Conservation (phyloP, 192 early-diverging fungal genomes). For the Coemansia sp. region DNA sequence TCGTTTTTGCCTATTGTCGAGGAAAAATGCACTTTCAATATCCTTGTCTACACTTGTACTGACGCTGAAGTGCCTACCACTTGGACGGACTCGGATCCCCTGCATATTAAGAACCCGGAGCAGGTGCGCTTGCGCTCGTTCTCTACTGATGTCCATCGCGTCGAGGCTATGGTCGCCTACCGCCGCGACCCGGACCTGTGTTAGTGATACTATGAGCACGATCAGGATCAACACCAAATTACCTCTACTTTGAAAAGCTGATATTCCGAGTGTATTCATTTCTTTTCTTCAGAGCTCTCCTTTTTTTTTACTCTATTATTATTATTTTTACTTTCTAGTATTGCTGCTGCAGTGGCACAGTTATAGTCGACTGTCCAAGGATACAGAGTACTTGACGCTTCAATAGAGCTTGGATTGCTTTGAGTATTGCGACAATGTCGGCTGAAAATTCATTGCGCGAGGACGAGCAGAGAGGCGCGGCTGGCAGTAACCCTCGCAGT, state of each 20-base stretch:
- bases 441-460: not conserved
- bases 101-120: conserved; percentile 81
- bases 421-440: not conserved
- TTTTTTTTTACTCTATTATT: not conserved
- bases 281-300: too few relatives aligned
- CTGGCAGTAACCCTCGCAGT: conserved; percentile 9
- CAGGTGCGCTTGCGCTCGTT: conserved; percentile 84
- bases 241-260: conserved; percentile 1
- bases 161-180: conserved; percentile 89
- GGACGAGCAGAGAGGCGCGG: conserved; percentile 2
- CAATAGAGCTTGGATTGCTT: not conserved
- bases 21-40: conserved; percentile 90
- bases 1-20: conserved; percentile 88
- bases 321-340: conserved; percentile 1
- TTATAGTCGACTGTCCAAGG: not conserved
- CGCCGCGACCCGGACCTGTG: conserved; percentile 62
- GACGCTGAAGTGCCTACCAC: conserved; percentile 83
- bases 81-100: conserved; percentile 84
- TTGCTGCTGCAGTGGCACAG: not conserved
- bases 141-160: conserved; percentile 79
- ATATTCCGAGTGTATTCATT: conserved; percentile 1
- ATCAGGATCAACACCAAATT: not conserved
- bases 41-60: conserved; percentile 85
- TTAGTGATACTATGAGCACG: not conserved
- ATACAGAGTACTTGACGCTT: not conserved